Evolutionary conservation across 129 eudicot species (phyloP).

Genomic region (Chrysanthemum seticuspe): DNA sequence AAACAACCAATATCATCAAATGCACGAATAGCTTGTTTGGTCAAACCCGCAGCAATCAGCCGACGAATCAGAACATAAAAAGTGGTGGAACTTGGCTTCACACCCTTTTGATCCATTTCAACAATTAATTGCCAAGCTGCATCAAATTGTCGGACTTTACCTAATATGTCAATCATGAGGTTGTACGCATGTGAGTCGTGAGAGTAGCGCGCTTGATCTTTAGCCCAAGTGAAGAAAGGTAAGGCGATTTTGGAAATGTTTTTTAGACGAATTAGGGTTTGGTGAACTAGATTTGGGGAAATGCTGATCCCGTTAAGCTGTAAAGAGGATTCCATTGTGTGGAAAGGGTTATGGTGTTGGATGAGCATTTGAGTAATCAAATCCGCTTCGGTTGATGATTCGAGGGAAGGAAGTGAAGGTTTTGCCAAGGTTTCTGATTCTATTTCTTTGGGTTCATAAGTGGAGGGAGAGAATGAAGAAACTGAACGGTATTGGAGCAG

Average conservation of each 20-base stretch:
- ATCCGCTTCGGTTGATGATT: conserved; percentile 65
- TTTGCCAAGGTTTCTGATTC: conserved; percentile 25
- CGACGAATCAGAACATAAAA: conserved; percentile 65
- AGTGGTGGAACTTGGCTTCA: conserved; percentile 54
- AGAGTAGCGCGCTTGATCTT: conserved; percentile 25
- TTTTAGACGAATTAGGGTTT: conserved; percentile 72
- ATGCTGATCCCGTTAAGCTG: conserved; percentile 61
- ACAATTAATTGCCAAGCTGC: conserved; percentile 75
- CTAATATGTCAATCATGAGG: conserved; percentile 61
- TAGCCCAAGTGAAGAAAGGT: conserved; percentile 70
- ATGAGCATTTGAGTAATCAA: conserved; percentile 58
- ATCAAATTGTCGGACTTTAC: conserved; percentile 72
- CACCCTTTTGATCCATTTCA: conserved; percentile 52
- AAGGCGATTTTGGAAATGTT: conserved; percentile 75
- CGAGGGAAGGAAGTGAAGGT: conserved; percentile 52
- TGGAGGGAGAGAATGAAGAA: conserved; percentile 16
- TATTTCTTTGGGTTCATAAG: conserved; percentile 11
- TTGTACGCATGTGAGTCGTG: conserved; percentile 48
- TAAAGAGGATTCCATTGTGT: conserved; percentile 78
- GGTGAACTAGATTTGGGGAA: conserved; percentile 59
- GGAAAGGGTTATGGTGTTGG: conserved; percentile 91
- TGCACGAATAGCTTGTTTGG: conserved; percentile 73
- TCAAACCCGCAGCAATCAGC: conserved; percentile 72
- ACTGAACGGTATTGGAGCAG: conserved; percentile 10
- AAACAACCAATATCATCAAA: conserved; percentile 75